Evolutionary conservation across 2,329 filamentous ascomycete species (phyloP).

Genomic region (Curvularia spicifera): DNA sequence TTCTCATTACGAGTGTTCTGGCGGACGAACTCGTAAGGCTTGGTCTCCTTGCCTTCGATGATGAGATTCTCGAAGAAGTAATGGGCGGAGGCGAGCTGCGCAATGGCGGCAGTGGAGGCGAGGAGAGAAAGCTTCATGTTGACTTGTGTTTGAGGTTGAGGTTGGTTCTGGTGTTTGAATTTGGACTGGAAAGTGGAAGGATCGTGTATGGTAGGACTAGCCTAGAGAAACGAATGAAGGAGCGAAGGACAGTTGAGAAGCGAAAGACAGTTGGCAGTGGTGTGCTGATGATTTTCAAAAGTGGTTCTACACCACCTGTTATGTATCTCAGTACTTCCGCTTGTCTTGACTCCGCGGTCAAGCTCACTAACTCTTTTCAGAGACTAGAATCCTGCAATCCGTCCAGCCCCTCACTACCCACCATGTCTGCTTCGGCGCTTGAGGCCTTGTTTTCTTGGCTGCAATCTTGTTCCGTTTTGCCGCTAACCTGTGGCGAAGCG

Average conservation of each 20-base stretch:
- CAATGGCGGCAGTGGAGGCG: slow-evolving; percentile 17
- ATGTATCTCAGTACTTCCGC: slow-evolving; percentile 6
- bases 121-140: slow-evolving; percentile 35
- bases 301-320: slow-evolving; percentile 1
- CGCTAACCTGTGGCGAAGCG: slow-evolving; percentile 10
- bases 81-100: slow-evolving; percentile 29
- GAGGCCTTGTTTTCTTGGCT: slow-evolving; percentile 7
- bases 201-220: slow-evolving; percentile 14
- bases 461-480: neutral
- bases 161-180: neutral
- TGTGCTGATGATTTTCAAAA: slow-evolving; percentile 9
- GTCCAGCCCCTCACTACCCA: neutral
- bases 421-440: slow-evolving; percentile 1
- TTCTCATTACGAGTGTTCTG: slow-evolving; percentile 30
- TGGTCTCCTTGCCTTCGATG: slow-evolving; percentile 25
- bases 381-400: neutral
- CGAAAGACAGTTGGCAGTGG: slow-evolving; percentile 6
- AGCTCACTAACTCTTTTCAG: neutral
- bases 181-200: slow-evolving; percentile 7
- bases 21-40: slow-evolving; percentile 33
- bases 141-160: slow-evolving; percentile 1
- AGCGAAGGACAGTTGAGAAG: slow-evolving; percentile 11
- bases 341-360: neutral
- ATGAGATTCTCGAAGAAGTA: slow-evolving; percentile 35
- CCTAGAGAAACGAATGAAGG: slow-evolving; percentile 15